These are phyloP conservation scores for Saccharomyces hybrid DNA, from an alignment of 1,139 yeast genomes.

Conservation along the genomic window DNA sequence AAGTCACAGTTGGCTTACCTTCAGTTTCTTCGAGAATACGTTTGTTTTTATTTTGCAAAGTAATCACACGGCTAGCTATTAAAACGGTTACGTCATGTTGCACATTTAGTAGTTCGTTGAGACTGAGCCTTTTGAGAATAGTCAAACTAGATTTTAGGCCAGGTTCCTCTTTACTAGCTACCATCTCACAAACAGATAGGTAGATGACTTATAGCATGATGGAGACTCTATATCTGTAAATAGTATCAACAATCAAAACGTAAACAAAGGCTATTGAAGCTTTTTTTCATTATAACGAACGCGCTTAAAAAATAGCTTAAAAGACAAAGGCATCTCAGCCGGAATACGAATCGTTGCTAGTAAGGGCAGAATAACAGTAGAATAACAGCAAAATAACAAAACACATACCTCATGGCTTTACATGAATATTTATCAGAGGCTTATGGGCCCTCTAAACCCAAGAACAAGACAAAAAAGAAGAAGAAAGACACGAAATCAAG, in stretches of 20 bases:
- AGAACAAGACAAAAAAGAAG: conserved; percentile 16
- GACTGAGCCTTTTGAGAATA: conserved; percentile 11
- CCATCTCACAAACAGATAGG: not conserved
- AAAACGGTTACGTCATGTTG: conserved; percentile 18
- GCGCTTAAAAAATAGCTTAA: not conserved
- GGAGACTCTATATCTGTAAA: not conserved
- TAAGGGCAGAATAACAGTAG: not conserved
- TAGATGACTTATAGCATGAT: not conserved
- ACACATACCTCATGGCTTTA: conserved; percentile 7
- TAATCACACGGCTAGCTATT: conserved; percentile 11
- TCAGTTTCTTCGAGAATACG: not conserved
- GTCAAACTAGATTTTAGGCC: conserved; percentile 9
- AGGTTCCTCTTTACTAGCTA: not conserved
- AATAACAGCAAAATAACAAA: not conserved
- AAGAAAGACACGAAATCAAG: conserved; percentile 11
- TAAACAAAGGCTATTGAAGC: not conserved
- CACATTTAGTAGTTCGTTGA: conserved; percentile 16
- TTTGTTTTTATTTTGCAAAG: conserved; percentile 3
- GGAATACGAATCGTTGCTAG: not conserved
- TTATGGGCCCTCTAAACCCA: conserved; percentile 16
- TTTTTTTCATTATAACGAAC: not conserved
- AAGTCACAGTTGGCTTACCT: not conserved
- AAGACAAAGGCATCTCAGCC: not conserved
- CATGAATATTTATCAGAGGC: conserved; percentile 20
- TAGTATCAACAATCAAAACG: not conserved